phyloP scores from a whole-genome alignment of 164 flowering plant species.

The Nymphaea colorata region DNA sequence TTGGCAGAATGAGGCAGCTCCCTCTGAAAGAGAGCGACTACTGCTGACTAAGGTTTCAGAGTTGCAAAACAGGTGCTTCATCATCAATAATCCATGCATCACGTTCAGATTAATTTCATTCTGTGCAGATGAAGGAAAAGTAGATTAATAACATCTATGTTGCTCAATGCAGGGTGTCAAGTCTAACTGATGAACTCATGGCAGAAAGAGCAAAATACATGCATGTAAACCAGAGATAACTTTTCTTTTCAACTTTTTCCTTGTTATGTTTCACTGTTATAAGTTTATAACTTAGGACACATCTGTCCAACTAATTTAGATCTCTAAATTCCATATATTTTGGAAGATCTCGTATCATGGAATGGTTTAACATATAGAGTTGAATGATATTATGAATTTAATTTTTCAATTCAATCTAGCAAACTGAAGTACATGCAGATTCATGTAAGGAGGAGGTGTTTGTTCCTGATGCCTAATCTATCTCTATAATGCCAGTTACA shows the following conservation, averaged over 20 bases:
- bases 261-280: neutral
- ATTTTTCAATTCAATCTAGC: too few species aligned
- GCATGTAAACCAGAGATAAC: conserved; percentile 36
- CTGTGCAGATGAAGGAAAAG: neutral
- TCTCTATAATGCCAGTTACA: conserved; percentile 36
- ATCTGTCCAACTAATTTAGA: neutral
- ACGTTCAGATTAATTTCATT: neutral
- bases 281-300: neutral
- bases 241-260: neutral
- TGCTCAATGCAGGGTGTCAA: conserved; percentile 44
- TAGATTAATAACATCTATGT: neutral
- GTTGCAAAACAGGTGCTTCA: conserved; percentile 55
- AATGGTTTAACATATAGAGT: too few species aligned
- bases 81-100: neutral
- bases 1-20: conserved; percentile 44
- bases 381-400: too few species aligned
- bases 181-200: conserved; percentile 61
- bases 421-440: neutral
- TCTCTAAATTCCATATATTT: too few species aligned
- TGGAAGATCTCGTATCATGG: too few species aligned
- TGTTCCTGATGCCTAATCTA: neutral
- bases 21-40: conserved; percentile 65
- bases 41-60: conserved; percentile 51
- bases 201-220: conserved; percentile 48
- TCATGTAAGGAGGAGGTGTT: neutral